Evolutionary conservation across 192 early-diverging fungal species (phyloP), one percentile per base, ranked within the genome.

Genomic region (Thamnidium elegans): DNA sequence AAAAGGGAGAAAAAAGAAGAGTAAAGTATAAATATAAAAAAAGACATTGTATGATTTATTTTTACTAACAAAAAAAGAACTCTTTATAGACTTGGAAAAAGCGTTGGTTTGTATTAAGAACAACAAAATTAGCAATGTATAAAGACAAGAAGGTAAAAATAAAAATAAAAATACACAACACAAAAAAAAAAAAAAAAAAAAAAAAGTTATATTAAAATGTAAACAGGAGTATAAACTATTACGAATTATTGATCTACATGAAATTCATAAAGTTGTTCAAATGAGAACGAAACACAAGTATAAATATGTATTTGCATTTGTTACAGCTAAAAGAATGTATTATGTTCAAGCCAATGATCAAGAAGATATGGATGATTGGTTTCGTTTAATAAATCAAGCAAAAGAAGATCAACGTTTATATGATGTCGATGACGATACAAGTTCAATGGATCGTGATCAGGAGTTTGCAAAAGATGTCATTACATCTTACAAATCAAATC

Each of bases 51-150:
- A n/a, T n/a, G n/a, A n/a, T n/a, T n/a, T n/a, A n/a, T n/a, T n/a
- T n/a, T n/a, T n/a, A n/a, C n/a, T n/a, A 47, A 48, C 15, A 54
- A 36, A 36, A 5, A 7, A 50, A 50, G 13, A 39, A 4, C 50
- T 3, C 7, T 62, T 68, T 50, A 39, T 72, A 92, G 87, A 86
- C 84, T 3, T 94, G 91, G 92, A 92, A 92, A 73, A 87, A 82
- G 56, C 79, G 89, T 51, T 94, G 90, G 91, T 94, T 94, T 74
- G 91, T 94, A 8, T 79, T 94, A 52, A 68, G 90, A 47, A 79
- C 90, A 19, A 87, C 87, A 1, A 86, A 86, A 65, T 73, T 94
- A n/a, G 86, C 89, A 1, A 89, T 92, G 65, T 94, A 94, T 75
- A 88, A 94, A 68, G 89, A 90, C 66, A 86, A 86, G 21, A 90